A percentile compares a stretch with the other conserved stretches of the same genome.
Conservation (phyloP, 2,329 filamentous ascomycete species). For the Aspergillus sergii region DNA sequence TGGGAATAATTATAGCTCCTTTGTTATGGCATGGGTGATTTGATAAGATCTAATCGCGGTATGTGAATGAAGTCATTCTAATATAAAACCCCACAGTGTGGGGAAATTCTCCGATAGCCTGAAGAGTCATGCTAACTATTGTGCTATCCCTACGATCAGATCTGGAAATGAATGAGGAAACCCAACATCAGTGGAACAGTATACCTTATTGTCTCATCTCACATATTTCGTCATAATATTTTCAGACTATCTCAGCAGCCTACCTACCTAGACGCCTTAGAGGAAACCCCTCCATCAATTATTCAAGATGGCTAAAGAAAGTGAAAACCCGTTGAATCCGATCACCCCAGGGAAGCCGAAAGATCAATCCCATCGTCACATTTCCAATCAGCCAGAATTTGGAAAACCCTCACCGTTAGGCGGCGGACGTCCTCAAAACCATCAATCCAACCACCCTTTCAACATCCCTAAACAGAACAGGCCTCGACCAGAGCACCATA, state of each 20-base stretch:
- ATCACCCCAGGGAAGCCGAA: constrained; percentile 39
- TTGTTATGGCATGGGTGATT: neutral
- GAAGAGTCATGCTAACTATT: neutral
- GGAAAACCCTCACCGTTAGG: constrained; percentile 61
- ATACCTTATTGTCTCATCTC: neutral
- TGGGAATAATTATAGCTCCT: neutral
- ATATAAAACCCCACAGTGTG: neutral
- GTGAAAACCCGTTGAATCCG: constrained; percentile 46
- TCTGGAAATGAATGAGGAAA: neutral
- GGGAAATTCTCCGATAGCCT: neutral
- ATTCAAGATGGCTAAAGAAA: constrained; percentile 55
- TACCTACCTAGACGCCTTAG: neutral
- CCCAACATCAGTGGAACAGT: neutral
- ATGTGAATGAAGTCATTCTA: neutral
- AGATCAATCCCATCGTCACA: constrained; percentile 35
- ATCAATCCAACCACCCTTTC: constrained; percentile 49
- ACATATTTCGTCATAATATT: neutral
- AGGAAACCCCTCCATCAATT: neutral
- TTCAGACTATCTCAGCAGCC: neutral
- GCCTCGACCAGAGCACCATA: constrained; percentile 54
- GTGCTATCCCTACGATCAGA: neutral
- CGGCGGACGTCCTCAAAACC: constrained; percentile 40
- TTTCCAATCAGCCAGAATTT: constrained; percentile 54
- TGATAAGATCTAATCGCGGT: neutral
- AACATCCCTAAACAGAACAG: constrained; percentile 55